Conservation (phyloP, 108 stramenopile genomes). For the Schizochytrium sp. region DNA sequence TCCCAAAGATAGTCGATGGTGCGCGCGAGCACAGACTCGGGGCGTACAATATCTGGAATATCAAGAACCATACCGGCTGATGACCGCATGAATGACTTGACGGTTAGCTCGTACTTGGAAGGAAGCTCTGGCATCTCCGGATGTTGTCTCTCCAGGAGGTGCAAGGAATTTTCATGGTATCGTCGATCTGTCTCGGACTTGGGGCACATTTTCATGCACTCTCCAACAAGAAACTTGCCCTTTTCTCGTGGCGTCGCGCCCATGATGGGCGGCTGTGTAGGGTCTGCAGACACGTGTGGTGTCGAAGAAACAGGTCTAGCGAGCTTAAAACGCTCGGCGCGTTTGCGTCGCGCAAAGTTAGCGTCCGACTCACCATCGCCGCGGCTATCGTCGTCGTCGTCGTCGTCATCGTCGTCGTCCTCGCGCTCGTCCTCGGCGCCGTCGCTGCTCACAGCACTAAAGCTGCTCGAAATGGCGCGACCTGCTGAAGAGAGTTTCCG, state of each 20-base stretch:
- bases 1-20: slow-evolving; percentile 12
- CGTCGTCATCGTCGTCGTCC: not conserved
- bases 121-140: not conserved
- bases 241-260: not conserved
- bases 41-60: not conserved
- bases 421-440: not conserved
- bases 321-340: not conserved
- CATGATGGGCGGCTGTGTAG: not conserved
- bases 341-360: not conserved
- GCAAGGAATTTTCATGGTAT: not conserved
- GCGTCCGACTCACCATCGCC: not conserved
- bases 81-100: not conserved
- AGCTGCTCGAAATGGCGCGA: not conserved
- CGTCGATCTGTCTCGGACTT: not conserved
- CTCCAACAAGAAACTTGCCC: not conserved
- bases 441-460: not conserved
- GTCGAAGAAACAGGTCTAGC: not conserved
- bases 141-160: not conserved
- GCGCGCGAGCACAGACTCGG: not conserved
- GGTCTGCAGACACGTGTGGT: not conserved
- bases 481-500: not conserved
- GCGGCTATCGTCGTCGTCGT: not conserved
- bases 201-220: not conserved
- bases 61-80: not conserved
- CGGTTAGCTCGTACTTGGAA: not conserved